Percentiles rank a stretch among this genome's conserved stretches.
These are phyloP conservation scores for Colletotrichum graminicola DNA, from an alignment of 2,329 filamentous ascomycete species.

Conservation along the genomic window DNA sequence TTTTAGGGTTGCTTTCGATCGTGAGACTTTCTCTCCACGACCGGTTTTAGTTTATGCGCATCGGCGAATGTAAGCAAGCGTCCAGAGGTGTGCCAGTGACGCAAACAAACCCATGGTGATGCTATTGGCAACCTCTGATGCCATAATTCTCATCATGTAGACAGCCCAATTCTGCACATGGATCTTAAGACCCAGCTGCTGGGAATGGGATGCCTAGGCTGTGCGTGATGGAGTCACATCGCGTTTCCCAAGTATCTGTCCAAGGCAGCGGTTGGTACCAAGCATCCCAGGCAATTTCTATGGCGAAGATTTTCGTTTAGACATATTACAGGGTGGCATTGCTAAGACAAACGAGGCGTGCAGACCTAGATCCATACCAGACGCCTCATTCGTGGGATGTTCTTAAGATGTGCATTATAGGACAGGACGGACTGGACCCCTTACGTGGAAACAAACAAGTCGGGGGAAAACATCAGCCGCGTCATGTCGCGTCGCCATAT, in stretches of 20 bases:
- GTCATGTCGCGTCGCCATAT: not conserved
- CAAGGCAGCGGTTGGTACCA: conserved; percentile 16
- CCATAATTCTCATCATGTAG: not conserved
- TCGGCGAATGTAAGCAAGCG: not conserved
- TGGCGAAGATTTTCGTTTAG: conserved; percentile 5
- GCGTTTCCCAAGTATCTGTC: conserved; percentile 30
- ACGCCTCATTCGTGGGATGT: conserved; percentile 41
- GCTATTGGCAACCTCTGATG: not conserved
- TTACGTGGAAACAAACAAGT: conserved; percentile 11
- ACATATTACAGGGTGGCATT: conserved; percentile 23
- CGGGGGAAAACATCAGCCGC: not conserved
- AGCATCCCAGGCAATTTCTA: not conserved
- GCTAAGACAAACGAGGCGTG: conserved; percentile 19
- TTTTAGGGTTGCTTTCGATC: not conserved
- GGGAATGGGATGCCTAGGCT: not conserved
- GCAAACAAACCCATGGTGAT: no score
- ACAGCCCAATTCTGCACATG: not conserved
- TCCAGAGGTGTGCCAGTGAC: no score
- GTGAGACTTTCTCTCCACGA: not conserved
- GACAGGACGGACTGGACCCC: conserved; percentile 20
- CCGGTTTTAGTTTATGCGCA: not conserved
- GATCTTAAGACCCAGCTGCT: not conserved
- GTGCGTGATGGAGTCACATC: conserved; percentile 32
- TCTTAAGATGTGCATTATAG: conserved; percentile 50
- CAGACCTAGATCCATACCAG: not conserved